Evolutionary conservation across 2,329 filamentous ascomycete genomes (phyloP).

Genomic region (Atkinsonella hypoxylon): DNA sequence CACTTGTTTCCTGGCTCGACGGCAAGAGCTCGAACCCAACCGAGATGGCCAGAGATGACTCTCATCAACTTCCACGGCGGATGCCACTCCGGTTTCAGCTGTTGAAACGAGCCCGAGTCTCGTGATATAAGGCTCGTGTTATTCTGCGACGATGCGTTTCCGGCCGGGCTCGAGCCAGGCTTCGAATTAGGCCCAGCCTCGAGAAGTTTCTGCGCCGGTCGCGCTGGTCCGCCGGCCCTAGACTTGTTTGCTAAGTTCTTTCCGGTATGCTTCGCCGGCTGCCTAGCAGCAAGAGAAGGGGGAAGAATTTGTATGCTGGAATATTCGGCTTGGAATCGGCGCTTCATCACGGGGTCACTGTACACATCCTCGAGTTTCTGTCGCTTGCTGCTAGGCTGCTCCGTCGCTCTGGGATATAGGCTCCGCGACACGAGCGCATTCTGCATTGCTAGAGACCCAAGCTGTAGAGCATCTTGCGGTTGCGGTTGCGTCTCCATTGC

Average conservation of each 20-base stretch:
- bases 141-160: slow-evolving; percentile 8
- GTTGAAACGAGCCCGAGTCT: slow-evolving; percentile 19
- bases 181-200: slow-evolving; percentile 16
- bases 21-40: slow-evolving; percentile 82
- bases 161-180: background rate
- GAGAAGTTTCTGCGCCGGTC: slow-evolving; percentile 30
- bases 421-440: slow-evolving; percentile 22
- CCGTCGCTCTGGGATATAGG: slow-evolving; percentile 18
- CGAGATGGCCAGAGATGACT: slow-evolving; percentile 90
- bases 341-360: slow-evolving; percentile 23
- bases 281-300: slow-evolving; percentile 65
- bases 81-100: slow-evolving; percentile 82
- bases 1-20: slow-evolving; percentile 95
- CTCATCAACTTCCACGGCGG: slow-evolving; percentile 97
- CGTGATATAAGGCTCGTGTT: slow-evolving; percentile 22
- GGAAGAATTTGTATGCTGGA: slow-evolving; percentile 66
- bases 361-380: slow-evolving; percentile 25
- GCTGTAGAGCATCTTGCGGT: slow-evolving; percentile 21
- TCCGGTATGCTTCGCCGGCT: slow-evolving; percentile 37
- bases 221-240: slow-evolving; percentile 32
- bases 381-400: slow-evolving; percentile 21
- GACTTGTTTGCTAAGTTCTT: slow-evolving; percentile 15
- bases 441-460: slow-evolving; percentile 22
- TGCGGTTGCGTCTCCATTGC: slow-evolving; percentile 23
- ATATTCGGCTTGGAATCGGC: slow-evolving; percentile 62